Evolutionary conservation across 768 basidiomycete species (phyloP), one percentile per base, ranked within the genome.

Genomic region (Hygrocybe coccinea): DNA sequence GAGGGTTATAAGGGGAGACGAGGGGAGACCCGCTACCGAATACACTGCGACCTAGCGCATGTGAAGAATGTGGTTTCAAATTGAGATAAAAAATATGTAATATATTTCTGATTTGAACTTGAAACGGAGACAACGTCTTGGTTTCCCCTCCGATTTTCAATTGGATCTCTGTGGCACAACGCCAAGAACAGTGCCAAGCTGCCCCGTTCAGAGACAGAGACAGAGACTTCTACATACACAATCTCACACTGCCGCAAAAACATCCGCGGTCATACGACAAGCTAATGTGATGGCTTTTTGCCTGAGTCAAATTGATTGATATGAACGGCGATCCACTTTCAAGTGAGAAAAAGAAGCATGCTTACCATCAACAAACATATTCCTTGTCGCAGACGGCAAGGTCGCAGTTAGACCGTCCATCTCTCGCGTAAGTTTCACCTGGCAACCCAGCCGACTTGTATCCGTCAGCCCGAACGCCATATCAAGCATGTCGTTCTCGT

Each of bases 401-500:
- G 77, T 88, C n/a, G 85, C 88, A 0, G 80, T 82, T 67, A 95
- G 85, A 21, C 91, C 94, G 64, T 97, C 88, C 62, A 97, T 69
- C 48, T 89, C 89, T 54, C 76, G 83, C 9, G 87, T 91, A 25
- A 99, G 69, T 43, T 85, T 67, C 21, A 89, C 86, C 67, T 89
- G 88, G 64, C 88, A 89, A 0, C 89, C 89, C 17, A 91, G 72
- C 9, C 85, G 76, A 59, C 88, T 95, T 62, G 95, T 97, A 64
- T 97, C 95, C 0, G 93, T 95, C 51, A 98, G 77, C 0, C 92
- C 97, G 64, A 97, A 98, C 3, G 95, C 95, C 80, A 98, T 91
- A 69, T 97, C 95, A 37, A 99, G 81, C 92, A 95, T 94, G 64
- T 93, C 95, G 64, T 97, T 99, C 73, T 99, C 95, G 66, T 99